Evolutionary conservation across 73 alveolate species (phyloP).

Genomic region (Halteria grandinella): DNA sequence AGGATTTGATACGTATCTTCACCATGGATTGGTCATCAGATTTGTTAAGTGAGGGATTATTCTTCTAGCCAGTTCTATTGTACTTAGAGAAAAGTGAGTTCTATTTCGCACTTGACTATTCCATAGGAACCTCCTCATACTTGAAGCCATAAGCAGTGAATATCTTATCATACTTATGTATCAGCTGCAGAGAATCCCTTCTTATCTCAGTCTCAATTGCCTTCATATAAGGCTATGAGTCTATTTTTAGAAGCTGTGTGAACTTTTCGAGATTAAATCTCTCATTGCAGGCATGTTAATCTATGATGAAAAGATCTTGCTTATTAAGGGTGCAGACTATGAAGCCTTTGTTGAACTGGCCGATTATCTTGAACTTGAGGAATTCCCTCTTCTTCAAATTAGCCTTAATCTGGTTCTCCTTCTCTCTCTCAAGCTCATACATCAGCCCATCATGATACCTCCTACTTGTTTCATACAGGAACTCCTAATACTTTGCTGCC

Average conservation of each 20-base stretch:
- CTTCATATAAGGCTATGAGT: not conserved
- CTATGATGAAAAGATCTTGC: conserved; percentile 15
- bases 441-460: too few species aligned
- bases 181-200: not conserved
- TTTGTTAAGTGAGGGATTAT: not conserved
- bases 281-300: conserved; percentile 14
- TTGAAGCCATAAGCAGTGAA: conserved; percentile 19
- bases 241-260: not conserved
- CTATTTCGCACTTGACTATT: too few species aligned
- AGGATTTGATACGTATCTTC: not conserved
- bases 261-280: not conserved
- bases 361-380: not conserved
- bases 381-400: conserved; percentile 1
- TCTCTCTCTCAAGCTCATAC: too few species aligned
- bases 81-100: too few species aligned
- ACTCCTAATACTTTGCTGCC: too few species aligned
- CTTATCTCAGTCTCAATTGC: not conserved
- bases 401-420: conserved; percentile 9
- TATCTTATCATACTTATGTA: conserved; percentile 9
- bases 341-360: not conserved
- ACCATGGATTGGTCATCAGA: not conserved
- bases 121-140: too few species aligned
- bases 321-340: conserved; percentile 35
- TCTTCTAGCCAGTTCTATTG: not conserved
- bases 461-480: too few species aligned